phyloP scores from a whole-genome alignment of 495 filamentous ascomycete genomes.

The Penicillium samsonianum region DNA sequence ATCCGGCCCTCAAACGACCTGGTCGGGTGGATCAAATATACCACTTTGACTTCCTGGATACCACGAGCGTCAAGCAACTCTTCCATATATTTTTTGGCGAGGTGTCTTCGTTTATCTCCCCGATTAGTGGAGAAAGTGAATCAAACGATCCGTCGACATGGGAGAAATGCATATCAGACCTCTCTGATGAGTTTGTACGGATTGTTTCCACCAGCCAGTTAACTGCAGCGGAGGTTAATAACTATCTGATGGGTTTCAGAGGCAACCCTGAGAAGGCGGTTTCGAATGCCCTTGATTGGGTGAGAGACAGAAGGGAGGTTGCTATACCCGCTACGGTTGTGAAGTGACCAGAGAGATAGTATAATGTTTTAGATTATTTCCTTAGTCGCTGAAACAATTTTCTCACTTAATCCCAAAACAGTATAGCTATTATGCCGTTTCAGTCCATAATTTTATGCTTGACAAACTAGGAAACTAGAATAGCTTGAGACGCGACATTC shows the following conservation, averaged over 20 bases:
- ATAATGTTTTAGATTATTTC: too few species aligned
- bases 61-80: not conserved
- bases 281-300: not conserved
- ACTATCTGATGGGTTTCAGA: not conserved
- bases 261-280: not conserved
- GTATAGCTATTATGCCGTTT: not conserved
- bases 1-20: conserved; percentile 73
- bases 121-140: not conserved
- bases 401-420: not conserved
- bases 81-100: not conserved
- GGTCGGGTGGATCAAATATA: conserved; percentile 63
- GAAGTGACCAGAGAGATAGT: not conserved
- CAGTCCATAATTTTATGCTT: too few species aligned
- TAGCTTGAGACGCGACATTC: too few species aligned
- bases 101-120: not conserved
- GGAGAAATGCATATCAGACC: not conserved
- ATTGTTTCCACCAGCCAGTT: not conserved
- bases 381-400: not conserved
- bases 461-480: too few species aligned
- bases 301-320: not conserved
- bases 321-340: not conserved
- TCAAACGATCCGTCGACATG: not conserved
- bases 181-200: not conserved
- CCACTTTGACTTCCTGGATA: not conserved
- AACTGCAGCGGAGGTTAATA: not conserved